Evolutionary conservation across 495 filamentous ascomycete genomes (phyloP).

Genomic region (Penicillium diatomitis): DNA sequence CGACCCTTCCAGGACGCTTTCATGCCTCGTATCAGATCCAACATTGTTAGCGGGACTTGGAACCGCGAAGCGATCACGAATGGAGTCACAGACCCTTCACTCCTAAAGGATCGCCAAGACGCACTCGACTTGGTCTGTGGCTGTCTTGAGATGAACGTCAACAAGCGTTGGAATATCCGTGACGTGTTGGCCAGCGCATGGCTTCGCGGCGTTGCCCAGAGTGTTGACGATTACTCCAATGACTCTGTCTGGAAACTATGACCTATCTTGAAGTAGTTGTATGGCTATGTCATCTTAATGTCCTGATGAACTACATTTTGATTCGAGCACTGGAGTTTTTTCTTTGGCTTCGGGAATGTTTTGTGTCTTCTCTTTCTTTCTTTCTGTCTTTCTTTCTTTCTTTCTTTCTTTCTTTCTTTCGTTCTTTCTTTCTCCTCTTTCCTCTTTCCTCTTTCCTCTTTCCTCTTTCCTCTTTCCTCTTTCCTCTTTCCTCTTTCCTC

Average conservation of each 20-base stretch:
- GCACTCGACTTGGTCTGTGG: conserved; percentile 43
- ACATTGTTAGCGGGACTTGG: conserved; percentile 57
- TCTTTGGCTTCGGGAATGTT: not conserved
- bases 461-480: not conserved
- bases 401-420: not conserved
- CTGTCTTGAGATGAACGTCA: conserved; percentile 43
- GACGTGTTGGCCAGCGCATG: conserved; percentile 47
- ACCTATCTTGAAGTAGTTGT: not conserved
- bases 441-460: no score
- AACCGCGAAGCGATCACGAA: conserved; percentile 42
- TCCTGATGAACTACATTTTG: no score
- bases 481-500: not conserved
- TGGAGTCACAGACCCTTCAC: conserved; percentile 11
- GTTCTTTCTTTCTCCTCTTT: not conserved
- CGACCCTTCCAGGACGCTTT: conserved; percentile 60
- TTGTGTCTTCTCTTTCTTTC: not conserved
- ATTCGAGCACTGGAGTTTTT: conserved; percentile 1
- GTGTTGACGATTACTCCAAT: conserved; percentile 17
- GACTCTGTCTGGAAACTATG: conserved; percentile 28
- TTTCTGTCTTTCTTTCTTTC: not conserved
- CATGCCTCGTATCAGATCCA: conserved; percentile 46
- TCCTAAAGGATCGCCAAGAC: conserved; percentile 24
- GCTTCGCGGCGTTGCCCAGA: conserved; percentile 35
- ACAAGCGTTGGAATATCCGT: conserved; percentile 45
- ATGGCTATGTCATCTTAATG: no score